Evolutionary conservation across 1,284 basidiomycete genomes (phyloP), one percentile per base, ranked within the genome.

Genomic region (Exsudoporus floridanus): DNA sequence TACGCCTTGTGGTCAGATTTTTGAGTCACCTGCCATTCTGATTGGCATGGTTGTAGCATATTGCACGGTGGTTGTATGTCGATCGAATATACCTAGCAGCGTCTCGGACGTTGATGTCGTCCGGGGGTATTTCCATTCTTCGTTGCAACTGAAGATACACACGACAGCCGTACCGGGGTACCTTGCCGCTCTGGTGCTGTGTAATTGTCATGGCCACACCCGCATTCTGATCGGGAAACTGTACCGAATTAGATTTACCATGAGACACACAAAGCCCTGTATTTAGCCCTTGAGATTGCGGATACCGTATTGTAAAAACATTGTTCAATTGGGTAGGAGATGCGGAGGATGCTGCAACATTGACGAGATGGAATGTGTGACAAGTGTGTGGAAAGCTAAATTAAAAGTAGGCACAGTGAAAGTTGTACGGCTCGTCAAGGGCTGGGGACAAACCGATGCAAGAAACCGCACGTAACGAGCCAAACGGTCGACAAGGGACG

Each of bases 311-410:
- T 60, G 66, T 68, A 69, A 66, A 57, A 65, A 73, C 71, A 69
- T 59, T 66, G 70, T 69, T 73, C 71, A 67, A 70, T 70, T 74
- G 67, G 65, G 64, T 69, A 71, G 59, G 63, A 64, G 65, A 69
- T 68, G 65, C 67, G 69, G 67, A 50, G 67, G 57, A 71, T 77
- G 73, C 74, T 77, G 75, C 73, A 74, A 79, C 77, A 78, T 70
- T 74, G 75, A 75, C 71, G 72, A 74, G 68, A 66, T 66, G 65
- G 64, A 67, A 62, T 65, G 64, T 69, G 61, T 67, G 66, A 66
- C 64, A 64, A 64, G 70, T 69, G 65, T 52, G 61, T 54, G 61
- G 63, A 60, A 61, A 62, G 60, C 62, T 57, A 59, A 68, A 62
- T 60, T 63, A 66, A 64, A n/a, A 65, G 56, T 62, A 65, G 62